phyloP scores from a whole-genome alignment of 306 rosid genomes.

The Boehmeria nivea region DNA sequence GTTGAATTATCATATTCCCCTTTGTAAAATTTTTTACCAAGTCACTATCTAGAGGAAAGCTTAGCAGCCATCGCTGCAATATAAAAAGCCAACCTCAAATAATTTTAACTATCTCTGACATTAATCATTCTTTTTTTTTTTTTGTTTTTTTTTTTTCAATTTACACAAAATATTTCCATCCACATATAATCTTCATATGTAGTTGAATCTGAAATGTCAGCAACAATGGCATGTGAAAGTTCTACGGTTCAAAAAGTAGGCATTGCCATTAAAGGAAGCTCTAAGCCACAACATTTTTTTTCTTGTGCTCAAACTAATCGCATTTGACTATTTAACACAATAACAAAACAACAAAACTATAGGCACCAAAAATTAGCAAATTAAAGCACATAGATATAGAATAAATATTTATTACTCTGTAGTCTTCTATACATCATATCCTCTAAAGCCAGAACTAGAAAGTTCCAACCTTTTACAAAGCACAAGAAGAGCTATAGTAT shows the following conservation, averaged over 20 bases:
- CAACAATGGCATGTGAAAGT: not conserved
- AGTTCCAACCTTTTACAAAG: not conserved
- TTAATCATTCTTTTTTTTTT: not conserved
- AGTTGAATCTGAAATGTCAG: not conserved
- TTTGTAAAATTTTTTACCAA: conserved; percentile 1
- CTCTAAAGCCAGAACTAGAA: not conserved
- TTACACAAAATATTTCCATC: too few relatives aligned
- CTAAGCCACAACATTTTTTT: not conserved
- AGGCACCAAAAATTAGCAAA: too few relatives aligned
- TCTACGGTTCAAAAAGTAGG: not conserved
- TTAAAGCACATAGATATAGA: too few relatives aligned
- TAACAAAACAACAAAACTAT: too few relatives aligned
- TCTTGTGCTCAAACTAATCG: too few relatives aligned
- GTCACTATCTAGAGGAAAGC: not conserved
- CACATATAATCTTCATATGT: too few relatives aligned
- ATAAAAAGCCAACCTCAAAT: not conserved
- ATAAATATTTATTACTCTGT: too few relatives aligned
- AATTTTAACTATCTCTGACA: not conserved
- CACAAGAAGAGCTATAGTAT: not conserved
- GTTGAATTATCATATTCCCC: not conserved
- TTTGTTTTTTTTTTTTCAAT: too few relatives aligned
- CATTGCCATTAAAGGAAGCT: not conserved
- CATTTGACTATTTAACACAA: too few relatives aligned
- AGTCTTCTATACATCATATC: too few relatives aligned
- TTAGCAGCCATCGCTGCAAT: conserved; percentile 6